A percentile compares a stretch with the other conserved stretches of the same genome.
Evolutionary conservation across 2,329 filamentous ascomycete genomes (phyloP).

Genomic region (Beauveria asiatica): DNA sequence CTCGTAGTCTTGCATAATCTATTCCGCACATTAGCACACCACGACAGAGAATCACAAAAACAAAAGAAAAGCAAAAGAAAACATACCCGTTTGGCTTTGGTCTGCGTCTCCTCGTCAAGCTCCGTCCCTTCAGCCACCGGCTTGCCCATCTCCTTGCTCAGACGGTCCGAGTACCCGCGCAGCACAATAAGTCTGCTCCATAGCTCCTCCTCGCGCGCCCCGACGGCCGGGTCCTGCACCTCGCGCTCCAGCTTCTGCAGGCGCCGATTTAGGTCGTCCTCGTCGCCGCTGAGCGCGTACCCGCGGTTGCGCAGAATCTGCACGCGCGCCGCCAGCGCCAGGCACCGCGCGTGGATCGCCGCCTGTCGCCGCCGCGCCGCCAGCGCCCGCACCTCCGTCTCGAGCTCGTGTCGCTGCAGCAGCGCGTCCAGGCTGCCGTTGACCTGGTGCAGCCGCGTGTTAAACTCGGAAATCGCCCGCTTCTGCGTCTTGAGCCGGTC

Average conservation of each 20-base stretch:
- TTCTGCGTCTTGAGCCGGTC: slow-evolving; percentile 66
- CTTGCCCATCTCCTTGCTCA: slow-evolving; percentile 68
- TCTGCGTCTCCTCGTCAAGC: slow-evolving; percentile 61
- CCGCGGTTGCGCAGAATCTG: slow-evolving; percentile 75
- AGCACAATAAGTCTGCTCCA: slow-evolving; percentile 75
- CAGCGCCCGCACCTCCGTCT: slow-evolving; percentile 63
- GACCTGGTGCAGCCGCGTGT: slow-evolving; percentile 67
- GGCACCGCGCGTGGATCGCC: slow-evolving; percentile 61
- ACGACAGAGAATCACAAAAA: neutral
- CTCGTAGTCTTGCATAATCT: slow-evolving; percentile 76
- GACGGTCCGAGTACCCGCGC: slow-evolving; percentile 60
- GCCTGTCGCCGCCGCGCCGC: slow-evolving; percentile 66
- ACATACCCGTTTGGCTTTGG: slow-evolving; percentile 65
- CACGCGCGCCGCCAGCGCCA: slow-evolving; percentile 68
- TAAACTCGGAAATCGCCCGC: slow-evolving; percentile 59
- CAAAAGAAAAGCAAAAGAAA: neutral
- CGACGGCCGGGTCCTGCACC: slow-evolving; percentile 66
- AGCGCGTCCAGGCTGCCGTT: slow-evolving; percentile 65
- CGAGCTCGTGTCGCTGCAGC: slow-evolving; percentile 67
- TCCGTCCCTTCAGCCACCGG: slow-evolving; percentile 48
- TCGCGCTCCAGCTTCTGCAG: slow-evolving; percentile 59
- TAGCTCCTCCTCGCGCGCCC: slow-evolving; percentile 71
- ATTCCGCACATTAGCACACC: neutral
- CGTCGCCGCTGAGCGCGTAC: slow-evolving; percentile 69
- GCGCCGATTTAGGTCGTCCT: slow-evolving; percentile 69